Conservation (phyloP, 139 green algal genomes). For the Picochlorum sp. region DNA sequence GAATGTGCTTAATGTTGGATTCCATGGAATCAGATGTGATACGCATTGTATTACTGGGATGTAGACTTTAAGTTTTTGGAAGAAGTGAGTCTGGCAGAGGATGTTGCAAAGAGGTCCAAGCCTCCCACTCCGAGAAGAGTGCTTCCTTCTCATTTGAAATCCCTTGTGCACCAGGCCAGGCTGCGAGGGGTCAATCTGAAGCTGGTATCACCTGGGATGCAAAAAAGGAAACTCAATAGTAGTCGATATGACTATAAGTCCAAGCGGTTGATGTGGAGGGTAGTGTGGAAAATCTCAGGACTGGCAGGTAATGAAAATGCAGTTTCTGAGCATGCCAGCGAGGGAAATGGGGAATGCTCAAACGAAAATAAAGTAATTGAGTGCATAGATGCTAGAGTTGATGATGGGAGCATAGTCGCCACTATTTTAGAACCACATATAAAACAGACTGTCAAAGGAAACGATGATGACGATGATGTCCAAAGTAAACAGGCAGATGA, state of each 20-base stretch:
- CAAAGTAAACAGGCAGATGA: too few species aligned
- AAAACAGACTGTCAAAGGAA: neutral
- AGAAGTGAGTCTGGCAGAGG: constrained; percentile 19
- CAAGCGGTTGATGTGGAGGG: constrained; percentile 15
- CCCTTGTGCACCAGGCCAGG: constrained; percentile 18
- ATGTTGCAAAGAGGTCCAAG: constrained; percentile 23
- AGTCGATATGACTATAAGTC: constrained; percentile 21
- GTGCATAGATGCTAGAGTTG: too few species aligned
- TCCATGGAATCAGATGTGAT: neutral
- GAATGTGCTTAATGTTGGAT: too few species aligned
- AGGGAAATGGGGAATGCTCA: too few species aligned
- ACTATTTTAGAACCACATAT: constrained; percentile 6
- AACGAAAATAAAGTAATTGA: too few species aligned
- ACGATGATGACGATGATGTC: neutral
- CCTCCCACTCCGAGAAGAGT: constrained; percentile 13
- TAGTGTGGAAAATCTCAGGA: constrained; percentile 17
- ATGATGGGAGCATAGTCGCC: too few species aligned
- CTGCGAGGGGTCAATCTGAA: constrained; percentile 21
- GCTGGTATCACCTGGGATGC: constrained; percentile 25
- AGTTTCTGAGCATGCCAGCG: too few species aligned
- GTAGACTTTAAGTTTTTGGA: constrained; percentile 31
- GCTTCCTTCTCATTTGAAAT: constrained; percentile 21
- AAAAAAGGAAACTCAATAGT: constrained; percentile 18
- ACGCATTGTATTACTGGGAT: too few species aligned
- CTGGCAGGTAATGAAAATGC: constrained; percentile 1